These are phyloP conservation scores for Euphorbia pulcherrima DNA, from an alignment of 345 rosid genomes.

Conservation along the genomic window DNA sequence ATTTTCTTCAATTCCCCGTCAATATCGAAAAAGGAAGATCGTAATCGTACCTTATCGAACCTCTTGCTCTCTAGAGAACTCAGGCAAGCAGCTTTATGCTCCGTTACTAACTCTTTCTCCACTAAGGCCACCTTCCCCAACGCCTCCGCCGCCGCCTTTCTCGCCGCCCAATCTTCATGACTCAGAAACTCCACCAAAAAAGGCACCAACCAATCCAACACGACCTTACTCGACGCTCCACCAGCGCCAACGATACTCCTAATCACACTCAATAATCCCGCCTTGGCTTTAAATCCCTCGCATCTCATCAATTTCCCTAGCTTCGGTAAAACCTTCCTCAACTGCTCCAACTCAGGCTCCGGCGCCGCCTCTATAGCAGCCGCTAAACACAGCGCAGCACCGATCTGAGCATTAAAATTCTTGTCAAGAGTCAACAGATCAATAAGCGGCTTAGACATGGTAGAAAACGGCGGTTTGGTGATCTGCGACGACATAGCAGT, in stretches of 20 bases:
- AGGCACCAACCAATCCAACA: constrained; percentile 65
- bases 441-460: constrained; percentile 55
- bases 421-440: constrained; percentile 64
- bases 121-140: constrained; percentile 59
- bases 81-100: constrained; percentile 47
- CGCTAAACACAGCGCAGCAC: constrained; percentile 74
- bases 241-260: constrained; percentile 60
- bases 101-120: constrained; percentile 56
- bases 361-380: constrained; percentile 63
- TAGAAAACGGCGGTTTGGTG: constrained; percentile 51
- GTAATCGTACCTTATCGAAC: constrained; percentile 75
- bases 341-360: constrained; percentile 56
- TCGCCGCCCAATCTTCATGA: constrained; percentile 72
- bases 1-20: neutral
- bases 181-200: constrained; percentile 60
- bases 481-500: constrained; percentile 62
- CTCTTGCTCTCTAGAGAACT: constrained; percentile 53
- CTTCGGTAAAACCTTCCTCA: constrained; percentile 63
- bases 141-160: constrained; percentile 86
- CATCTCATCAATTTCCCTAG: constrained; percentile 56
- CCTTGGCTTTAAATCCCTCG: constrained; percentile 76
- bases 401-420: constrained; percentile 67
- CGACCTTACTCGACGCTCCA: constrained; percentile 46
- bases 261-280: constrained; percentile 57
- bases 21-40: constrained; percentile 3